phyloP scores from a whole-genome alignment of 2,329 filamentous ascomycete species.

The Stagonosporopsis vannaccii region DNA sequence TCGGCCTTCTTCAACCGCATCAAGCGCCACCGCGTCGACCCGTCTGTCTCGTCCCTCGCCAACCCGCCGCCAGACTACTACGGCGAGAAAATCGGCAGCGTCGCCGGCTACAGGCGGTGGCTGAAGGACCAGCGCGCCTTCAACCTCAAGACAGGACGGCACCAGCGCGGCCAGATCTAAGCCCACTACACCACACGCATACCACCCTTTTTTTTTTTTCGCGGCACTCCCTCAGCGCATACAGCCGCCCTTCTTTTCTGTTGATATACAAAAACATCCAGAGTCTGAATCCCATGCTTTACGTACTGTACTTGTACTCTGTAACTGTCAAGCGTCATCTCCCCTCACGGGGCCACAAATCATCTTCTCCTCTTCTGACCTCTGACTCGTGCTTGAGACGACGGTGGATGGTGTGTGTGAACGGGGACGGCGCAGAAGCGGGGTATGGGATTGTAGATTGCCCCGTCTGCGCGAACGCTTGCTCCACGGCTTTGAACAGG shows the following conservation, averaged over 20 bases:
- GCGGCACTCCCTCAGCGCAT: conserved; percentile 7
- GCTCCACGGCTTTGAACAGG: too few species aligned
- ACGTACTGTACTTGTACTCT: conserved; percentile 22
- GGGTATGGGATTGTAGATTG: too few species aligned
- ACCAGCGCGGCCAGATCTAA: conserved; percentile 49
- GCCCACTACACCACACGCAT: neutral
- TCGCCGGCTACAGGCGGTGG: conserved; percentile 91
- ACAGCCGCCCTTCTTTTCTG: conserved; percentile 3
- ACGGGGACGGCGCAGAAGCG: too few species aligned
- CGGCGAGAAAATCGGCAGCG: conserved; percentile 96
- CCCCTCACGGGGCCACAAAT: conserved; percentile 13
- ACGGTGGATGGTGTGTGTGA: too few species aligned
- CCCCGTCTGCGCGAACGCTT: too few species aligned
- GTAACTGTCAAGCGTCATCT: conserved; percentile 22
- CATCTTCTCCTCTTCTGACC: neutral
- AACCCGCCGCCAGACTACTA: conserved; percentile 99
- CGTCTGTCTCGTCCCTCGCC: conserved; percentile 82
- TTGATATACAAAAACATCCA: conserved; percentile 12
- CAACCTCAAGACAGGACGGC: conserved; percentile 75
- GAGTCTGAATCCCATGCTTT: conserved; percentile 17
- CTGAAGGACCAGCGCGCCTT: conserved; percentile 97
- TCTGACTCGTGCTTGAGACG: too few species aligned
- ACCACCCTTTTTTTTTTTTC: neutral
- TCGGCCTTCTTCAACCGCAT: conserved; percentile 91
- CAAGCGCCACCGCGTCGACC: conserved; percentile 91